Evolutionary conservation across 2,329 filamentous ascomycete genomes (phyloP), one percentile per base, ranked within the genome.

Genomic region (Penicillium sp.): DNA sequence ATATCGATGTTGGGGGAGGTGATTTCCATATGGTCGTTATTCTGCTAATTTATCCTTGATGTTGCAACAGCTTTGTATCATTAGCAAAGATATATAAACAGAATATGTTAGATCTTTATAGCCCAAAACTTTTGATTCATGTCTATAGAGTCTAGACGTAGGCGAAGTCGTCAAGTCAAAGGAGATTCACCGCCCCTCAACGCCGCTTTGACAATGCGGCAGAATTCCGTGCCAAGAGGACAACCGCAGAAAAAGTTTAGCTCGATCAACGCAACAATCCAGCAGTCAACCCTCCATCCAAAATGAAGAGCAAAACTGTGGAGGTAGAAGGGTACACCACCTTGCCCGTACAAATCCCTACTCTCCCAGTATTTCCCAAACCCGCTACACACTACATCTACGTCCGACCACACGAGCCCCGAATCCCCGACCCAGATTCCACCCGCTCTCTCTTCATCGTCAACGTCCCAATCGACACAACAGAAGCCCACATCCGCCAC

Each of bases 391-490:
- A 97, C 73, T 89, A 91, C 71, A 76, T 97, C 62, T 95, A 95
- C 73, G 73, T 97, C 47, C 88, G 89, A 57, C 83, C 83, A 47
- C 91, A 97, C 71, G 79, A 84, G 38, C 90, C 92, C 53, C 89
- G 87, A 72, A 79, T 88, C 34, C 83, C 88, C 12, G 87, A 86
- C 7, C 77, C 80, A 46, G 80, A 87, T 68, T 87, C 92, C 60
- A 75, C 82, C 13, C 84, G 91, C 60, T 90, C 88, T 53, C 78
- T 99, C 14, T 99, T 95, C 71, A 67, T 95, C n/a, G 87, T 91
- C 56, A 97, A 99, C 63, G 74, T 95, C 0, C 93, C 93, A 6
- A 77, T 86, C 55, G 91, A 96, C 65, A 85, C 89, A 51, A 95
- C 89, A 4, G 84, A 89, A 49, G 69, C 77, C 1, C 88, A 91